Base-by-base conservation (phyloP, 2,329 filamentous ascomycete genomes). In the Fusarium pseudoanthophilum region DNA sequence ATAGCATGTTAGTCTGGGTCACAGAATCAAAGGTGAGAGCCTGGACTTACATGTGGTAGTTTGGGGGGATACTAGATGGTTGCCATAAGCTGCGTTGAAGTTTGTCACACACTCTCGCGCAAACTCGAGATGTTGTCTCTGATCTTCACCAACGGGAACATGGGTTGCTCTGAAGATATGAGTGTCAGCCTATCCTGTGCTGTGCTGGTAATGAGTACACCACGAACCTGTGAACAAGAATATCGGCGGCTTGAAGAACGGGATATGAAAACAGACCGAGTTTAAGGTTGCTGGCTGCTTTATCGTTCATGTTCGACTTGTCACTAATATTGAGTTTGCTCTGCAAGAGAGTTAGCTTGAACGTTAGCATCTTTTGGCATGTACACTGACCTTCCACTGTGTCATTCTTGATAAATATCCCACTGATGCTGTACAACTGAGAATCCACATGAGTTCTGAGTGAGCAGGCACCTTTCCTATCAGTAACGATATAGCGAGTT, bases 401-500 rank as follows among this genome's bases (percentile, higher is more conserved):
- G 96, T 98, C 96, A 99, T 99, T n/a, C 96, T 88, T 15, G 92
- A 92, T n/a, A 99, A 85, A 83, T 97, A 97, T 43, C 96, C 96
- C 82, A 96, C 95, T 10, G 93, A 95, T 30, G 96, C 93, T 59
- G 93, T 93, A 75, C 95, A 98, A 79, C 94, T 95, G 70, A 99
- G 84, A 79, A 98, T 95, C 96, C 96, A 99, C 93, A 97, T 97
- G 72, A 99, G 87, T 82, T 98, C 95, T 8, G 93, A 85, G 83
- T 98, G 96, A 52, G 92, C 91, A 24, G 91, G 86, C 5, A 95
- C 91, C n/a, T 34, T 34, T 34, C 32, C 32, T 14, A 34, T 48
- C 26, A 48, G 45, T 15, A 30, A 48, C 10, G 13, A 30, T 8
- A 21, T 5, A 16, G 20, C 20, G 20, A 30, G 26, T 30, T 48